A percentile compares a stretch with the other conserved stretches of the same genome.
Evolutionary conservation across 2,329 filamentous ascomycete genomes (phyloP).

Genomic region (Colletotrichum falcatum): DNA sequence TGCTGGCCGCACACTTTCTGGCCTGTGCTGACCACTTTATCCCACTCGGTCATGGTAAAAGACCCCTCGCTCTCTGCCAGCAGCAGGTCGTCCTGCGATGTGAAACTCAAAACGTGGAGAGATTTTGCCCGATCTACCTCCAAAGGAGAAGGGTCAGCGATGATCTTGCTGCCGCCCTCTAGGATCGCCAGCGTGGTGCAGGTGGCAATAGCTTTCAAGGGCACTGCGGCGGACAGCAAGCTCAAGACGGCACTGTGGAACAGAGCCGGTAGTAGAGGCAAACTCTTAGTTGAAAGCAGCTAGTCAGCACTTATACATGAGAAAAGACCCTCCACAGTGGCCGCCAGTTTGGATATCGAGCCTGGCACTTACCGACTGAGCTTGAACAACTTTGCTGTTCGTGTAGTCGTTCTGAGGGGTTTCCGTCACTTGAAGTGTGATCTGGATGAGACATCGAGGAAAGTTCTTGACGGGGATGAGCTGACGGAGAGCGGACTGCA

Average conservation of each 20-base stretch:
- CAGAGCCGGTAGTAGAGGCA: constrained; percentile 83
- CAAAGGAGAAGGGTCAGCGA: constrained; percentile 71
- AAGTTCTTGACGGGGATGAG: constrained; percentile 81
- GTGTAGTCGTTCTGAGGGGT: constrained; percentile 76
- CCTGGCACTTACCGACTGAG: constrained; percentile 65
- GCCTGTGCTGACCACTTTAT: constrained; percentile 74
- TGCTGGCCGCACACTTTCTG: constrained; percentile 71
- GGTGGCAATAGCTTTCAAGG: constrained; percentile 79
- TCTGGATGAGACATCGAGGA: constrained; percentile 81
- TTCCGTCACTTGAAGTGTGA: constrained; percentile 81
- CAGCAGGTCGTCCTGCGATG: constrained; percentile 78
- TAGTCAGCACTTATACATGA: constrained; percentile 12
- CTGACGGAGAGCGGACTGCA: constrained; percentile 79
- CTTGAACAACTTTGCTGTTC: constrained; percentile 69
- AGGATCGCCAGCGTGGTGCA: constrained; percentile 73
- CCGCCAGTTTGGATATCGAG: not conserved
- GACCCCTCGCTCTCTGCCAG: constrained; percentile 84
- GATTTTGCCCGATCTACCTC: constrained; percentile 74
- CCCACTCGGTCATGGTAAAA: constrained; percentile 83
- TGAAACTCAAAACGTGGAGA: constrained; percentile 86
- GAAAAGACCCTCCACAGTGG: constrained; percentile 24
- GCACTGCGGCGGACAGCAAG: constrained; percentile 84
- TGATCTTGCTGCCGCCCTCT: constrained; percentile 55
- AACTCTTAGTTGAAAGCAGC: constrained; percentile 67
- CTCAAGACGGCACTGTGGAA: constrained; percentile 83